Base-by-base conservation (phyloP, 495 filamentous ascomycete genomes). In the Barbatosphaeria neglecta region DNA sequence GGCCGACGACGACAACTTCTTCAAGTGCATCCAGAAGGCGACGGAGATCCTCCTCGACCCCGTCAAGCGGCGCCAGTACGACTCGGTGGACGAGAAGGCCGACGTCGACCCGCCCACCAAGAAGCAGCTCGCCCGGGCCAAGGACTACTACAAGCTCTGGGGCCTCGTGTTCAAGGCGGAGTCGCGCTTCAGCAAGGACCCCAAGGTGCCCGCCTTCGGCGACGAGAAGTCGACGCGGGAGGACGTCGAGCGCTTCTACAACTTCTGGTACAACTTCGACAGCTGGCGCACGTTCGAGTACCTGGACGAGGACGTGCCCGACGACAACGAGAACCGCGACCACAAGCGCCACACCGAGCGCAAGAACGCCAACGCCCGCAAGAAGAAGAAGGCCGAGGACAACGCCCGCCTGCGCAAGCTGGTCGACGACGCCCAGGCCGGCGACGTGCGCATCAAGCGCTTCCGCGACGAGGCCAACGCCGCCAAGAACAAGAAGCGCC, bases 231-330 rank as follows among this genome's bases (percentile, higher is more conserved):
- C 80, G 56, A 78, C 81, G 57, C 83, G 87, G 63, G 84, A 93
- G 59, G 83, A 90, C 1, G 90, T 98, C 22, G 86, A 96, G 59
- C 68, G 70, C 46, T 98, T 98, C 73, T 98, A 98, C 76, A 94
- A 97, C 75, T 98, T 96, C 77, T 98, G 86, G 84, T 98, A 95
- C 76, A 89, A 89, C 73, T 92, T 98, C 57, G 93, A 98, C 76
- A 90, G 84, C 65, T 98, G 92, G 92, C 76, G 92, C 41, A 80
- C 84, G 20, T 98, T 98, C 64, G 92, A 98, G 70, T 98, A 98
- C 65, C 85, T 90, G 33, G 93, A 98, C 59, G 92, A 97, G 73
- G 92, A 98, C 58, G 90, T 98, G 16, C 92, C 92, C 33, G 92
- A 98, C 60, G 92, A 98, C 76, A 92, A 87, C 69, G 92, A 96